These are phyloP conservation scores for Nematocida ausubeli DNA, from an alignment of 371 early-diverging fungal species.

Conservation along the genomic window DNA sequence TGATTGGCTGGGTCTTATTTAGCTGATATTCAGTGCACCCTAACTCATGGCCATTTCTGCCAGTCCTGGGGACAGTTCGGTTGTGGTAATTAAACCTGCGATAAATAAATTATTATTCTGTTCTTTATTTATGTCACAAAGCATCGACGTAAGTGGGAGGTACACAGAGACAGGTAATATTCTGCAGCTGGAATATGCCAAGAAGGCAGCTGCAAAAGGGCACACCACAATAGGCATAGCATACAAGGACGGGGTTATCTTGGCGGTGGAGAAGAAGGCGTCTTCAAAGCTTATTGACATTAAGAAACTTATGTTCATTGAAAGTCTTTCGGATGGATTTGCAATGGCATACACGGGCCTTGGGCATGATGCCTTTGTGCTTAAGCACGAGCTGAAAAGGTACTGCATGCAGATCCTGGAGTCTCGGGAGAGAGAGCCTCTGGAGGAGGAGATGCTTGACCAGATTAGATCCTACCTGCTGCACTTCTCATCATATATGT, in stretches of 20 bases:
- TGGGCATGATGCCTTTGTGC: constrained; percentile 71
- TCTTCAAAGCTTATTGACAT: constrained; percentile 84
- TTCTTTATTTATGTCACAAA: constrained; percentile 47
- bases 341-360: constrained; percentile 95
- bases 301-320: constrained; percentile 78
- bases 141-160: constrained; percentile 69
- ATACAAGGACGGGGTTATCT: constrained; percentile 89
- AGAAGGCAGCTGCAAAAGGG: constrained; percentile 85
- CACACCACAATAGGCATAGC: constrained; percentile 92
- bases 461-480: constrained; percentile 42
- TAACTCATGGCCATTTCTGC: too few species aligned
- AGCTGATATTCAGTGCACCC: too few species aligned
- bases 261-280: constrained; percentile 91
- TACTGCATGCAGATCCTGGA: neutral
- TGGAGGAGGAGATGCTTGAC: constrained; percentile 48
- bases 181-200: constrained; percentile 94
- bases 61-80: too few species aligned
- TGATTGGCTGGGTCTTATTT: too few species aligned
- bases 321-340: constrained; percentile 78
- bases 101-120: constrained; percentile 31
- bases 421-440: constrained; percentile 23
- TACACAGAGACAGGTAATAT: constrained; percentile 98
- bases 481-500: constrained; percentile 57
- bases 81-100: too few species aligned
- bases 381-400: constrained; percentile 21